phyloP scores from a whole-genome alignment of 768 basidiomycete species.

The Leccinum arenicola region DNA sequence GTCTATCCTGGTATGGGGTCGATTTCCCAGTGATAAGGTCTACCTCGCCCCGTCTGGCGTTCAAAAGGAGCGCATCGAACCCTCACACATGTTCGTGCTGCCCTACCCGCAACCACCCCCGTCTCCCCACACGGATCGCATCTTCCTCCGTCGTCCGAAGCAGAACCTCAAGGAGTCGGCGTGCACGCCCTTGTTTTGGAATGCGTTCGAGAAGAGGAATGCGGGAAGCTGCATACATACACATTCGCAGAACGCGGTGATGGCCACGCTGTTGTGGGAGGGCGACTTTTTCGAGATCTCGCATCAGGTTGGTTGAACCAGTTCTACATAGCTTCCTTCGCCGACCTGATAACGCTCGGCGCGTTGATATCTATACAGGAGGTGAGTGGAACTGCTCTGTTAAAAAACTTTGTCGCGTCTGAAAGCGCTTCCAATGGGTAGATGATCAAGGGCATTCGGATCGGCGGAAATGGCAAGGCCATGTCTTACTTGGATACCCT shows the following conservation, averaged over 20 bases:
- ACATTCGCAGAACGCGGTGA: conserved; percentile 87
- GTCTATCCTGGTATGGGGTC: not conserved
- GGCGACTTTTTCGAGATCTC: conserved; percentile 74
- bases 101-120: conserved; percentile 64
- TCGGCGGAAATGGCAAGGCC: conserved; percentile 72
- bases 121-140: conserved; percentile 63
- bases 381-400: conserved; percentile 22
- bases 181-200: conserved; percentile 92
- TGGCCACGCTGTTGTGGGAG: conserved; percentile 79
- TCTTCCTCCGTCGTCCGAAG: conserved; percentile 74
- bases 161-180: conserved; percentile 78
- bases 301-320: conserved; percentile 55
- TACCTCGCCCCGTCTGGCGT: conserved; percentile 89
- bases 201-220: conserved; percentile 74
- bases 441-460: conserved; percentile 91
- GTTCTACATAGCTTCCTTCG: not conserved
- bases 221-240: conserved; percentile 91
- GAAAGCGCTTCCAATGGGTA: conserved; percentile 26
- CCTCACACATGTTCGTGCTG: conserved; percentile 84
- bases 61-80: conserved; percentile 84
- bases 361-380: conserved; percentile 36
- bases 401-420: not conserved
- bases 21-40: conserved; percentile 57
- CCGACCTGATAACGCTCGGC: not conserved
- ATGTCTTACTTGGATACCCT: conserved; percentile 84